These are phyloP conservation scores for Marchantia polymorpha DNA, from an alignment of 225 moss, liverwort and hornwort genomes.

Conservation along the genomic window DNA sequence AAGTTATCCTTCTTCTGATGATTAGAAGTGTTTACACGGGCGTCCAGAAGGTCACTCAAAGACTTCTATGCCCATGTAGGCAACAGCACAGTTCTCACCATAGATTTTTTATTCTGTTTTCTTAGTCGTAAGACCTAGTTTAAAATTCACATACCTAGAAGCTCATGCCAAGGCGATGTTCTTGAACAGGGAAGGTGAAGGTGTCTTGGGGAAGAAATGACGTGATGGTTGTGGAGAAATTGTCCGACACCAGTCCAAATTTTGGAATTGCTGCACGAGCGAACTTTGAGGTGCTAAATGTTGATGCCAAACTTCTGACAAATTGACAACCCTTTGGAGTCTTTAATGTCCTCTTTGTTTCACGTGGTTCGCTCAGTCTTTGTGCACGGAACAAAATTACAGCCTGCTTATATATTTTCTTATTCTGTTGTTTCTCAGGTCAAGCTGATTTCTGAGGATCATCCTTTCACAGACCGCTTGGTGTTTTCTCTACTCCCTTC, in stretches of 20 bases:
- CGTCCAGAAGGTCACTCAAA: neutral
- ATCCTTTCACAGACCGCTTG: conserved; percentile 44
- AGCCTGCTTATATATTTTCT: neutral
- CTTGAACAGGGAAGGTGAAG: conserved; percentile 30
- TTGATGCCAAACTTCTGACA: neutral
- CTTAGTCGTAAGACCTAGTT: too few species aligned
- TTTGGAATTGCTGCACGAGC: conserved; percentile 37
- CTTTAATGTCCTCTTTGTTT: neutral
- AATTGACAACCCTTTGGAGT: neutral
- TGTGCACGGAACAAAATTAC: neutral
- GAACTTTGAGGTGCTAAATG: conserved; percentile 36
- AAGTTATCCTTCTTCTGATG: too few species aligned
- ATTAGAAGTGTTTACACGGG: neutral
- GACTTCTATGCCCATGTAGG: too few species aligned
- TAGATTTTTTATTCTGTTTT: too few species aligned
- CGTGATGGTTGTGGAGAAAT: conserved; percentile 42
- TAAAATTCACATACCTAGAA: neutral
- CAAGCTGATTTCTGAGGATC: conserved; percentile 32
- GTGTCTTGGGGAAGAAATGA: conserved; percentile 41
- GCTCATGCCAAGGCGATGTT: neutral
- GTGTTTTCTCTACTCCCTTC: conserved; percentile 35
- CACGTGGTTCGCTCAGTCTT: neutral
- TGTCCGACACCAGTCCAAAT: conserved; percentile 21
- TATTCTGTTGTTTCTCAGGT: conserved; percentile 13
- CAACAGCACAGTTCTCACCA: too few species aligned